Base-by-base conservation (phyloP, 2,329 filamentous ascomycete genomes). In the Calonectria pseudoreteaudii region DNA sequence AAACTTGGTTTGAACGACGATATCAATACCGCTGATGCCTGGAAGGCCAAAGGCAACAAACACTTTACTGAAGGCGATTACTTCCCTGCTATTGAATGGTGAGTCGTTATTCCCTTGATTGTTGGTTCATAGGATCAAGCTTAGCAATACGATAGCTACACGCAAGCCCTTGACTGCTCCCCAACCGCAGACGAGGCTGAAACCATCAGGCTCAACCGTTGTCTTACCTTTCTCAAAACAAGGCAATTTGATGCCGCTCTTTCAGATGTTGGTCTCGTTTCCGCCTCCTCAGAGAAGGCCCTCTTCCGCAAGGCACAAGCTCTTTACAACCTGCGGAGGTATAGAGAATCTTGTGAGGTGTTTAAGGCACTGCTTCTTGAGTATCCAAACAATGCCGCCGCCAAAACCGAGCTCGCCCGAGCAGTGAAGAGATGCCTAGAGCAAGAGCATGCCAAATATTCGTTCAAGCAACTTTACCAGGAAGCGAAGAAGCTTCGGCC, bases 221-320 rank as follows among this genome's bases (percentile, higher is more conserved):
- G 85, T 1, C 68, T 85, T 1, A 71, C 74, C 1, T 83, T 84
- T 67, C 75, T 87, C 2, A 80, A 68, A 80, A 80, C 41, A 76
- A 80, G 38, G 84, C 85, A 1, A 73, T 87, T 2, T 20, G 56
- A 62, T 11, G 34, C 56, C 1, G 56, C 16, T 10, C 34, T 62
- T 10, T 28, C 23, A 6, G 56, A 62, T 4, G 7, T 26, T 18
- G 23, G 41, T 4, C 26, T 10, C 14, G 3, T 28, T 6, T 38
- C 66, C 0, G 84, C 75, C 0, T 74, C 79, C 0, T 81, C 83
- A 0, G 87, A 89, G 62, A 90, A 88, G 75, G 81, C 81, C 0
- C 80, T 87, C 3, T 87, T 86, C 73, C 85, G 88, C 1, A 83
- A 87, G 64, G 84, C 86, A 0, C 84, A 82, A 69, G 88, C 88